These are phyloP conservation scores for Mangifera indica DNA, from an alignment of 345 rosid genomes.

Conservation along the genomic window DNA sequence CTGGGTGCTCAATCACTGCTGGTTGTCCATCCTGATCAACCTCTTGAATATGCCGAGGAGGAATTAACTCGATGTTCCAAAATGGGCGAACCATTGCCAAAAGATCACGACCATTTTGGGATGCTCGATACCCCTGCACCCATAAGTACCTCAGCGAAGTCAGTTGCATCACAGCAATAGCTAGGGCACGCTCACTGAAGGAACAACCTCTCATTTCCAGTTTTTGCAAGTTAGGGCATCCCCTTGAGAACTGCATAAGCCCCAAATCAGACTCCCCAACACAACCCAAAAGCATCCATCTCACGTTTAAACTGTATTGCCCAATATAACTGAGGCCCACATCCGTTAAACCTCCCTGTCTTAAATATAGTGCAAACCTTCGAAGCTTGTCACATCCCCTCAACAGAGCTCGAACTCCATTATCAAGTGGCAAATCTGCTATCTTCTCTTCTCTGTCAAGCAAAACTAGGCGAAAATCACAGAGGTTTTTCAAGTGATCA, in stretches of 20 bases:
- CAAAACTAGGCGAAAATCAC: constrained; percentile 85
- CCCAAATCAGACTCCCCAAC: constrained; percentile 85
- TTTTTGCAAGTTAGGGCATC: constrained; percentile 83
- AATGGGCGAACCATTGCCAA: constrained; percentile 79
- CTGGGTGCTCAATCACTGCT: constrained; percentile 55
- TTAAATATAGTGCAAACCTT: constrained; percentile 78
- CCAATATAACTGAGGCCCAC: constrained; percentile 77
- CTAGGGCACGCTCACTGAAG: constrained; percentile 78
- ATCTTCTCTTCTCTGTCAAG: constrained; percentile 70
- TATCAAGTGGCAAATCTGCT: constrained; percentile 86
- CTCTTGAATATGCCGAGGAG: constrained; percentile 40
- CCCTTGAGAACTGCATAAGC: constrained; percentile 67
- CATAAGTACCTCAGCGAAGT: constrained; percentile 84
- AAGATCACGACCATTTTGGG: constrained; percentile 52
- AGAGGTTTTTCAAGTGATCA: constrained; percentile 58
- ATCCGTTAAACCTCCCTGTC: constrained; percentile 82
- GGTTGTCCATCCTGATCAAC: constrained; percentile 32
- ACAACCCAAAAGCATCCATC: constrained; percentile 91
- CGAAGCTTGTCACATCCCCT: constrained; percentile 77
- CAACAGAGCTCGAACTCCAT: constrained; percentile 80
- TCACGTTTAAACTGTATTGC: constrained; percentile 64
- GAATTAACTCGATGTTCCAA: constrained; percentile 95
- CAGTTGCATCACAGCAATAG: constrained; percentile 57
- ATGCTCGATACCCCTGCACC: constrained; percentile 87
- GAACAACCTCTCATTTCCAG: constrained; percentile 93